Evolutionary conservation across 1,284 basidiomycete genomes (phyloP).

Genomic region (Cryptococcus hybrid): DNA sequence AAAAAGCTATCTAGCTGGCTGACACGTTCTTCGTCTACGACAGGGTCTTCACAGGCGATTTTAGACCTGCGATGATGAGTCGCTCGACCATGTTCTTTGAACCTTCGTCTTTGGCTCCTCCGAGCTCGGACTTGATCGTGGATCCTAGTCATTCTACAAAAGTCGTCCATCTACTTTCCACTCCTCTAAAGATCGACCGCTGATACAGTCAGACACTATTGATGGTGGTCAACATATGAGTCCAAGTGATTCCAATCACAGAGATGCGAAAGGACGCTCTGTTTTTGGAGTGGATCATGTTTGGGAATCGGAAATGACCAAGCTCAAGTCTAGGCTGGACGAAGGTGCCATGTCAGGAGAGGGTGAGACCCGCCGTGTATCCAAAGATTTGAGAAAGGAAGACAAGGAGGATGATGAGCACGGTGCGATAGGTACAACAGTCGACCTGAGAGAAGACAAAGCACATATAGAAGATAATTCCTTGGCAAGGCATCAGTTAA

Average conservation of each 20-base stretch:
- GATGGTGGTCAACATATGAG: slow-evolving; percentile 3
- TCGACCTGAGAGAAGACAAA: no score
- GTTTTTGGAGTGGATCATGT: slow-evolving; percentile 48
- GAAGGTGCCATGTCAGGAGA: slow-evolving; percentile 19
- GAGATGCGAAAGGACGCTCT: slow-evolving; percentile 29
- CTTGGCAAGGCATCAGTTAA: no score
- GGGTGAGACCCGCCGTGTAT: slow-evolving; percentile 6
- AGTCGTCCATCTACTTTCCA: slow-evolving; percentile 2
- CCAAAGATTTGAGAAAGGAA: slow-evolving; percentile 12
- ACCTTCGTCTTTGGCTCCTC: slow-evolving; percentile 4
- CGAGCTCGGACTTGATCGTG: slow-evolving; percentile 2
- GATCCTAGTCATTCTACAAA: slow-evolving; percentile 6
- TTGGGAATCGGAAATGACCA: slow-evolving; percentile 48
- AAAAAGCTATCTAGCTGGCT: neutral
- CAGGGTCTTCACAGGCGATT: slow-evolving; percentile 47
- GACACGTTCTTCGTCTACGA: neutral
- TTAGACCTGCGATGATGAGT: slow-evolving; percentile 48
- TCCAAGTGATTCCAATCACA: neutral
- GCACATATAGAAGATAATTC: no score
- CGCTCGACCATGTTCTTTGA: slow-evolving; percentile 15
- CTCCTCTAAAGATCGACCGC: neutral
- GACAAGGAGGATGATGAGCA: slow-evolving; percentile 5
- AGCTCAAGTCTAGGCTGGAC: slow-evolving; percentile 36
- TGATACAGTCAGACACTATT: slow-evolving; percentile 7
- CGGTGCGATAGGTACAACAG: no score